phyloP scores from a whole-genome alignment of 2,329 filamentous ascomycete genomes.

The Hortaea sp. region DNA sequence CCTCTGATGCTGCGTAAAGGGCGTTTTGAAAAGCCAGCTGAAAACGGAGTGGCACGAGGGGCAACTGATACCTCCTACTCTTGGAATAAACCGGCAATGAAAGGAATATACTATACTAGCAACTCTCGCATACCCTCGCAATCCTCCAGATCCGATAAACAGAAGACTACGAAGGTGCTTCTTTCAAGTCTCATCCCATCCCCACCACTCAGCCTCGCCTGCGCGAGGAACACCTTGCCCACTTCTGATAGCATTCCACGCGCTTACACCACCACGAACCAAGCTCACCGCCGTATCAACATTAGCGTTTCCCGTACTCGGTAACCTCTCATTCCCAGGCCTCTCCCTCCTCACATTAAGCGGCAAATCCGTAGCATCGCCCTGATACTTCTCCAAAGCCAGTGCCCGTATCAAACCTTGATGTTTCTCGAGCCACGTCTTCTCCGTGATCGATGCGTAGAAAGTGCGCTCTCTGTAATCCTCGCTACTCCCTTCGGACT shows the following conservation, averaged over 20 bases:
- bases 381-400: constrained; percentile 48
- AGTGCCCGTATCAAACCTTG: constrained; percentile 49
- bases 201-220: not conserved
- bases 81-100: too few relatives aligned
- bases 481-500: constrained; percentile 1
- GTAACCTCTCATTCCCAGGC: constrained; percentile 6
- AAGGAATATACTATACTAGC: too few relatives aligned
- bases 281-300: constrained; percentile 17
- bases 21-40: too few relatives aligned
- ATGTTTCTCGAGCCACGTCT: constrained; percentile 56
- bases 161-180: too few relatives aligned
- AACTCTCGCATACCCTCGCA: too few relatives aligned
- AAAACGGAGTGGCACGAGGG: too few relatives aligned
- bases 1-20: too few relatives aligned
- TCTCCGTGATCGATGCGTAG: constrained; percentile 42
- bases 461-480: constrained; percentile 21
- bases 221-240: not conserved
- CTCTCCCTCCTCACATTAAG: constrained; percentile 38
- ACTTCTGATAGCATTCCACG: constrained; percentile 13
- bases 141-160: too few relatives aligned
- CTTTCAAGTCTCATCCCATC: not conserved
- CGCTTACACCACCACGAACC: constrained; percentile 14
- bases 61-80: too few relatives aligned
- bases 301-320: constrained; percentile 12
- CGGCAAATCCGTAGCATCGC: constrained; percentile 21